Evolutionary conservation across 2,329 filamentous ascomycete genomes (phyloP).

Genomic region (Orbilia quercus): DNA sequence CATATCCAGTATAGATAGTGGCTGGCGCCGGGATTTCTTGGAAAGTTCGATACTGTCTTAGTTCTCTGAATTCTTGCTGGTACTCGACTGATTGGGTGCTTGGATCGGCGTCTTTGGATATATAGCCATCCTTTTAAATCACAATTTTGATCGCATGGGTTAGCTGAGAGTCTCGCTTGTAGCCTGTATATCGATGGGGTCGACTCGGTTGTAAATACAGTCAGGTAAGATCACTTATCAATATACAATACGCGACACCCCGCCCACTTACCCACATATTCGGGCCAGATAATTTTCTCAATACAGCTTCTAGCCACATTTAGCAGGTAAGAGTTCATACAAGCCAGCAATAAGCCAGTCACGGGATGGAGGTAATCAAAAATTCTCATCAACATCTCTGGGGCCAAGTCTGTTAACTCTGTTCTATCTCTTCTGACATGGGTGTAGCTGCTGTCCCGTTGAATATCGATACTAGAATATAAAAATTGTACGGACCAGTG

Average conservation of each 20-base stretch:
- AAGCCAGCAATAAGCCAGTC: constrained; percentile 18
- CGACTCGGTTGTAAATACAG: too few relatives aligned
- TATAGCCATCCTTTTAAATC: constrained; percentile 1
- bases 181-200: too few relatives aligned
- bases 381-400: constrained; percentile 9
- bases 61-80: too few relatives aligned
- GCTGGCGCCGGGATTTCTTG: constrained; percentile 2
- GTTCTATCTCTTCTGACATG: background rate
- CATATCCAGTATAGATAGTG: constrained; percentile 5
- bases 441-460: background rate
- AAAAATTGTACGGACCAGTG: too few relatives aligned
- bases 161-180: too few relatives aligned
- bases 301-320: background rate
- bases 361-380: constrained; percentile 8
- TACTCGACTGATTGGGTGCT: background rate
- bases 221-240: constrained; percentile 30
- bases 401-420: constrained; percentile 1
- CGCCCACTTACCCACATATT: constrained; percentile 33
- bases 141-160: background rate
- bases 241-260: constrained; percentile 16
- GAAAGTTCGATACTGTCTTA: background rate
- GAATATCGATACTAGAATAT: background rate
- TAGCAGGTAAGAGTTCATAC: background rate
- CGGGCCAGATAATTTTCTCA: constrained; percentile 17
- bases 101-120: background rate